Evolutionary conservation across 2,329 filamentous ascomycete species (phyloP).

Genomic region (Calonectria hawksworthii): DNA sequence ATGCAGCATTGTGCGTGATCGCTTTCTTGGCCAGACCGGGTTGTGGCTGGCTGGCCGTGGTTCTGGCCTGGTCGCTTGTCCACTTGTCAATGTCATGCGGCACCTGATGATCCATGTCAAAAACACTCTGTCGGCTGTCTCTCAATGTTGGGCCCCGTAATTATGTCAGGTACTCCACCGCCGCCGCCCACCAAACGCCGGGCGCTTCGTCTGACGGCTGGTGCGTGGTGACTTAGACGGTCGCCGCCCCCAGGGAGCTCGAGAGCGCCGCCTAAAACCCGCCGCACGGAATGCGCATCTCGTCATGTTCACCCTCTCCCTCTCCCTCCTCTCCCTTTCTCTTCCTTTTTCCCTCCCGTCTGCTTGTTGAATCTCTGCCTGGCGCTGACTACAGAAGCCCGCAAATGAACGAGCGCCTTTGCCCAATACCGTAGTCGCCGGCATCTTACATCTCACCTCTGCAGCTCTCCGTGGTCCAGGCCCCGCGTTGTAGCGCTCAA

Average conservation of each 20-base stretch:
- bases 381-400: neutral
- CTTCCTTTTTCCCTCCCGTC: neutral
- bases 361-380: neutral
- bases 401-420: neutral
- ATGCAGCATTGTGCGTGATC: constrained; percentile 16
- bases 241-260: neutral
- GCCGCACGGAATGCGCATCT: constrained; percentile 19
- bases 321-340: neutral
- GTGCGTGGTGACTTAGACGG: constrained; percentile 6
- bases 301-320: constrained; percentile 6
- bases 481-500: constrained; percentile 15
- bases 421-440: neutral
- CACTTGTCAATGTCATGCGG: constrained; percentile 27
- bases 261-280: constrained; percentile 6
- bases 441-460: neutral
- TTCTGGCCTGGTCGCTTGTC: constrained; percentile 15
- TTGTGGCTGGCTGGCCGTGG: constrained; percentile 11
- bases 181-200: constrained; percentile 11
- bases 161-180: constrained; percentile 18
- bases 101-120: constrained; percentile 20
- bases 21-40: constrained; percentile 3
- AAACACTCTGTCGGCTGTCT: constrained; percentile 13
- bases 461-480: neutral
- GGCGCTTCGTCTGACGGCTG: constrained; percentile 9
- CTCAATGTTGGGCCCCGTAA: constrained; percentile 26